A percentile compares a stretch with the other conserved stretches of the same genome.
phyloP scores from a whole-genome alignment of 2,329 filamentous ascomycete genomes.

The Tolypocladium guangdongense region DNA sequence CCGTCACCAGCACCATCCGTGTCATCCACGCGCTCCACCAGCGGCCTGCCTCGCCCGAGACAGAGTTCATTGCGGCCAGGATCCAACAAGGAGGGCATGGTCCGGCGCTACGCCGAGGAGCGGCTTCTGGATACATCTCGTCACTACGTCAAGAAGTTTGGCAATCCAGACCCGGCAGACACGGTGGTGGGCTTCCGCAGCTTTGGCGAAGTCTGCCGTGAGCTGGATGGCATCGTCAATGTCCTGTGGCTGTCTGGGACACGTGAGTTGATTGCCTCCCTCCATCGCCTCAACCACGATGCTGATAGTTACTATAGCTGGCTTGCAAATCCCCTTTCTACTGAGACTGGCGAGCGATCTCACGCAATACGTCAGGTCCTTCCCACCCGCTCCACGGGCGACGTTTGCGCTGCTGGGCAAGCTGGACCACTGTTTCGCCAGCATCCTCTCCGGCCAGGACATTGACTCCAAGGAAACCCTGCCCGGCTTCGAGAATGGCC shows the following conservation, averaged over 20 bases:
- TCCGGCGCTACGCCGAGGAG: constrained; percentile 45
- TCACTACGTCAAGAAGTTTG: constrained; percentile 50
- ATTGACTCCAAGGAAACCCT: constrained; percentile 52
- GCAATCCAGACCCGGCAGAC: constrained; percentile 32
- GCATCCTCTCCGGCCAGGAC: constrained; percentile 58
- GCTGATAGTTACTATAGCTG: constrained; percentile 35
- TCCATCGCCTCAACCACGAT: neutral
- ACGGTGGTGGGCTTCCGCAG: constrained; percentile 41
- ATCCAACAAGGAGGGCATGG: constrained; percentile 48
- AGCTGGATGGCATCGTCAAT: constrained; percentile 65
- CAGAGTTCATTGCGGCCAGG: constrained; percentile 40
- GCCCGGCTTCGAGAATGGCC: constrained; percentile 57
- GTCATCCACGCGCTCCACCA: constrained; percentile 27
- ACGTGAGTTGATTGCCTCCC: constrained; percentile 43
- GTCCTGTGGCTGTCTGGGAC: constrained; percentile 82
- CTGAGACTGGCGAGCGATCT: constrained; percentile 67
- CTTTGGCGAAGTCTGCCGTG: constrained; percentile 60
- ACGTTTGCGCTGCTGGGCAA: constrained; percentile 66
- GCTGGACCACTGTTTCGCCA: constrained; percentile 74
- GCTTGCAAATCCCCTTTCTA: constrained; percentile 73
- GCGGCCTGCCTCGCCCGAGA: constrained; percentile 44
- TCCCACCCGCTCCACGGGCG: constrained; percentile 47
- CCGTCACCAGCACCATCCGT: constrained; percentile 45
- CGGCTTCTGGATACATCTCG: constrained; percentile 42
- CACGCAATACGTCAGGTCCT: constrained; percentile 60